Evolutionary conservation across 2,329 filamentous ascomycete species (phyloP), one percentile per base, ranked within the genome.

Genomic region (Alternaria sp.): DNA sequence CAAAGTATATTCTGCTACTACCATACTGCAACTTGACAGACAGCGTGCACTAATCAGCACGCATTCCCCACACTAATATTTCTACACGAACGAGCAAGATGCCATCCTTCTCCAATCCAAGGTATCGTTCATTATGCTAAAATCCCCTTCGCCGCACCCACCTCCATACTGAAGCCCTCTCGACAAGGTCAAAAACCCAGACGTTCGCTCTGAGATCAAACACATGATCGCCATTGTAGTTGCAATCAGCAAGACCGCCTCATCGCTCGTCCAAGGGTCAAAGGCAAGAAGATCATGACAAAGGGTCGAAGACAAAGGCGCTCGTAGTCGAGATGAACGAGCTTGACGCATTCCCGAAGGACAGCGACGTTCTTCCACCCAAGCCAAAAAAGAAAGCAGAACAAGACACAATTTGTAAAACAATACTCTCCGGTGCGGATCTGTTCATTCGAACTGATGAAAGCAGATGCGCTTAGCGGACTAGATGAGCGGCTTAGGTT

Each of bases 161-260:
- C 17, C 17, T 9, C 28, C 21, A 25, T 12, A 23, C 6, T 25
- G 1, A 54, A 58, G 21, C 30, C 54, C 21, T n/a, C 21, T 17
- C 47, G 58, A 54, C 23, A 62, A 58, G 44, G 28, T 58, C 23
- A 62, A 62, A 25, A 30, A 49, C 28, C 5, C 21, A n/a, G 58
- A 50, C 5, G 54, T 17, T 28, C 28, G 60, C 44, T 45, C 49
- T 6, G 47, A 62, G 25, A 54, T 54, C 30, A 54, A 62, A 49
- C n/a, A 50, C 11, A 49, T 54, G 40, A 28, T 28, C 12, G 17
- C 13, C 10, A 47, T 26, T 6, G 21, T 52, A 9, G 30, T 47
- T 21, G 25, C 49, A 9, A 43, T 50, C 10, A 43, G 11, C 13
- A 62, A 55, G 15, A 8, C 30, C 30, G 12, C 13, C 5, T 4